Base-by-base conservation (phyloP, 108 stramenopile genomes). In the Poteriospumella lacustris region DNA sequence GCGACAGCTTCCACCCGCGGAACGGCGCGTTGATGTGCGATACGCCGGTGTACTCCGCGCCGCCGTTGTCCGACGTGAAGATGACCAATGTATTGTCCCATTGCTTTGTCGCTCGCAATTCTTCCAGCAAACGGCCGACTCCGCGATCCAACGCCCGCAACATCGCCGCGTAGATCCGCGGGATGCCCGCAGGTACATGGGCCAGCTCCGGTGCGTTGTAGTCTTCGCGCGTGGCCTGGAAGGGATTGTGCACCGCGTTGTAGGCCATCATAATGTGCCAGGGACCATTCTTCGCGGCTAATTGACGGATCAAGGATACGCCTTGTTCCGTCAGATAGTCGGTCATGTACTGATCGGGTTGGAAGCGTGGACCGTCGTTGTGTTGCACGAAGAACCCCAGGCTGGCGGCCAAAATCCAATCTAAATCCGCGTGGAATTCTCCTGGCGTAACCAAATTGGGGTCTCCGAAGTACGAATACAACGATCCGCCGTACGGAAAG, bases 11-110 rank as follows among this genome's bases (percentile, higher is more conserved):
- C 36, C 70, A 39, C 9, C 70, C 70, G 28, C 70, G 43, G 36
- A 33, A 73, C 28, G 70, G 70, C 26, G 3, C 3, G 41, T 73
- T 73, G 44, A 38, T 12, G 3, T 73, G 26, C 12, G 15, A 28
- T 26, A 44, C 5, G 9, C 43, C 47, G 36, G 24, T 5, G 33
- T 56, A 73, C 26, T 39, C 3, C 5, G 70, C 44, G 26, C 9
- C 70, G 12, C 70, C 70, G 36, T 73, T 73, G 36, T 73, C 70
- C 26, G 9, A 12, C 41, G 70, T 73, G 31, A 73, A 73, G 15
- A 73, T 73, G n/a, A 73, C 36, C 41, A 73, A 52, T 73, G 70
- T 73, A 24, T 73, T 73, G 5, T 73, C 70, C 28, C 36, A 44
- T 52, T 52, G 5, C 26, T 31, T 31, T 31, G 70, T 38, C 5